A percentile compares a stretch with the other conserved stretches of the same genome.
These are phyloP conservation scores for Aspergillus sp. DNA, from an alignment of 2,329 filamentous ascomycete species.

Conservation along the genomic window DNA sequence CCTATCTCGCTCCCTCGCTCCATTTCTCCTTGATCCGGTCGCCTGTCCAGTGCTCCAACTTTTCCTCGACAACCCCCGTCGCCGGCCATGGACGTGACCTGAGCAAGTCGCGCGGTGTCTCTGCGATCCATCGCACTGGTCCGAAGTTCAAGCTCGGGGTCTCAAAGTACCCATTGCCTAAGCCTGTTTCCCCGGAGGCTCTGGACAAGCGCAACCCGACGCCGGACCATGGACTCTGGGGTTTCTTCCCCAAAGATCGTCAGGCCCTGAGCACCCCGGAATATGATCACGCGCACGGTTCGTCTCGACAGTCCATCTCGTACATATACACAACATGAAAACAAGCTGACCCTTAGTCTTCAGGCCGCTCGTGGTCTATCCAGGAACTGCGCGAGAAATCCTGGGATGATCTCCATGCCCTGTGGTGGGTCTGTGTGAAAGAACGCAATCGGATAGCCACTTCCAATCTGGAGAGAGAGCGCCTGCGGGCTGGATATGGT, in stretches of 20 bases:
- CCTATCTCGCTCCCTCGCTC: conserved; percentile 45
- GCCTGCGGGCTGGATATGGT: conserved; percentile 71
- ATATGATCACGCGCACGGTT: conserved; percentile 69
- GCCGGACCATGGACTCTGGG: conserved; percentile 83
- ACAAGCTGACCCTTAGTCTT: conserved; percentile 13
- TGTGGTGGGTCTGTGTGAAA: conserved; percentile 94
- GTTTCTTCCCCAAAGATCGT: conserved; percentile 76
- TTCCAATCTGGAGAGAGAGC: conserved; percentile 65
- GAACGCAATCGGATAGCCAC: conserved; percentile 91
- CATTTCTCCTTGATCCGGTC: conserved; percentile 35
- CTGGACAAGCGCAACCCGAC: conserved; percentile 52
- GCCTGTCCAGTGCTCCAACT: conserved; percentile 37
- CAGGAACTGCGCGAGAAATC: conserved; percentile 85
- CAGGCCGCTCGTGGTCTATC: conserved; percentile 76
- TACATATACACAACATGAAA: not conserved
- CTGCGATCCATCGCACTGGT: conserved; percentile 74
- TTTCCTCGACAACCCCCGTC: conserved; percentile 56
- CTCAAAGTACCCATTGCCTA: conserved; percentile 68
- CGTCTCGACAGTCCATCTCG: conserved; percentile 15
- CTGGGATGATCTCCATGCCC: conserved; percentile 86
- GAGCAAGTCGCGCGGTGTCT: conserved; percentile 79
- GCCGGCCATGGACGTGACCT: conserved; percentile 63
- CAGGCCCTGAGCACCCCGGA: conserved; percentile 70
- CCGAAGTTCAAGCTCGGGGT: conserved; percentile 72
- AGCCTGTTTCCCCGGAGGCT: conserved; percentile 63